A percentile compares a stretch with the other conserved stretches of the same genome.
These are phyloP conservation scores for Pyrenochaeta sp. DNA, from an alignment of 2,329 filamentous ascomycete species.

Conservation along the genomic window DNA sequence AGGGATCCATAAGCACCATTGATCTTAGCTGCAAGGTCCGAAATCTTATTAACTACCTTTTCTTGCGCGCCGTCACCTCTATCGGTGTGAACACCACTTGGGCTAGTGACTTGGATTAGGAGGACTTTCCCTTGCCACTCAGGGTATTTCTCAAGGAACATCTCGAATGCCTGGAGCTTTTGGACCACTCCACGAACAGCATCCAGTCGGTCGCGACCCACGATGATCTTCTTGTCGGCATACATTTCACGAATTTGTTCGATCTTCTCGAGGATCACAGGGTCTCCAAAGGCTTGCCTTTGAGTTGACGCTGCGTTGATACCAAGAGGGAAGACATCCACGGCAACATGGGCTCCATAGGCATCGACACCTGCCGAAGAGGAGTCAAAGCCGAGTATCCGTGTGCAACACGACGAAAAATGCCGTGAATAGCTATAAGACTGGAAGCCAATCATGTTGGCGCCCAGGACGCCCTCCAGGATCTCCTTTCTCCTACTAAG, in stretches of 20 bases:
- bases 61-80: conserved; percentile 74
- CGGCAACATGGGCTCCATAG: conserved; percentile 86
- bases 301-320: conserved; percentile 87
- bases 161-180: conserved; percentile 92
- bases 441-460: conserved; percentile 95
- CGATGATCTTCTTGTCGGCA: conserved; percentile 91
- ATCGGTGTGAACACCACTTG: conserved; percentile 80
- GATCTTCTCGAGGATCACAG: conserved; percentile 76
- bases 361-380: conserved; percentile 86
- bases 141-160: conserved; percentile 88
- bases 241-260: conserved; percentile 78
- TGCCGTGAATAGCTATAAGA: conserved; percentile 95
- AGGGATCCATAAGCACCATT: conserved; percentile 90
- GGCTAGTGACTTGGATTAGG: conserved; percentile 92
- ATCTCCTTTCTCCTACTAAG: conserved; percentile 88
- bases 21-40: conserved; percentile 88
- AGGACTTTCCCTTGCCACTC: conserved; percentile 94
- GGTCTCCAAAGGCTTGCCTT: conserved; percentile 74
- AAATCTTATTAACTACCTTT: conserved; percentile 87
- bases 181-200: conserved; percentile 93
- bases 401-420: conserved; percentile 92
- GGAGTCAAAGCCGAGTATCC: conserved; percentile 88
- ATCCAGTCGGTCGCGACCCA: conserved; percentile 92
- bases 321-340: conserved; percentile 93
- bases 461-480: conserved; percentile 85